Conservation (phyloP, 768 basidiomycete species). For the Phanerochaete sordida region DNA sequence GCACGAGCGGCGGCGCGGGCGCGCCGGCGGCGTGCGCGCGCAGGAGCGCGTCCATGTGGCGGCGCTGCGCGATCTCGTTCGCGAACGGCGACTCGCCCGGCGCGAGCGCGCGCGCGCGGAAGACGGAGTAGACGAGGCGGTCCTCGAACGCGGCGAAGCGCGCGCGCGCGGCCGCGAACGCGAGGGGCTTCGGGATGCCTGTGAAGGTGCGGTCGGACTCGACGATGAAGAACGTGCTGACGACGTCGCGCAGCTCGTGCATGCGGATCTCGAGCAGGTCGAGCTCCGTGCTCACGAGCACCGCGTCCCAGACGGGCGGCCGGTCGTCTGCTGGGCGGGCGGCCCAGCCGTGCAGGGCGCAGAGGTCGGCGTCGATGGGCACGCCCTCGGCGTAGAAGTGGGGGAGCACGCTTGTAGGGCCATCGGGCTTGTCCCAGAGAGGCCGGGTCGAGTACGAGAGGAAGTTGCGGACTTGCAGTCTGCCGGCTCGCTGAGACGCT, state of each 20-base stretch:
- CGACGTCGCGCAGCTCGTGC: constrained; percentile 54
- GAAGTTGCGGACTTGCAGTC: constrained; percentile 42
- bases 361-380: constrained; percentile 39
- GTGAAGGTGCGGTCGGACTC: constrained; percentile 61
- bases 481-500: constrained; percentile 30
- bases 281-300: constrained; percentile 61
- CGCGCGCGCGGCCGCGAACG: constrained; percentile 42
- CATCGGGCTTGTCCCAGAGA: constrained; percentile 54
- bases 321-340: constrained; percentile 24
- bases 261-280: constrained; percentile 62
- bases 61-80: constrained; percentile 44
- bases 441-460: constrained; percentile 56
- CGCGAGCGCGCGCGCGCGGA: constrained; percentile 42
- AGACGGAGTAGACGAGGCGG: constrained; percentile 50
- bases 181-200: constrained; percentile 50
- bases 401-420: constrained; percentile 42
- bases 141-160: constrained; percentile 47
- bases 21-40: constrained; percentile 32
- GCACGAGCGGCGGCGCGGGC: constrained; percentile 37
- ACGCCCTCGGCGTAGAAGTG: constrained; percentile 59
- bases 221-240: constrained; percentile 58
- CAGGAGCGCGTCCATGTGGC: constrained; percentile 46
- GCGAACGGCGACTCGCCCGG: constrained; percentile 46
- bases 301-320: constrained; percentile 47
- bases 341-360: constrained; percentile 55